Conservation (phyloP, 169 alveolate species). For the Besnoitia besnoiti region DNA sequence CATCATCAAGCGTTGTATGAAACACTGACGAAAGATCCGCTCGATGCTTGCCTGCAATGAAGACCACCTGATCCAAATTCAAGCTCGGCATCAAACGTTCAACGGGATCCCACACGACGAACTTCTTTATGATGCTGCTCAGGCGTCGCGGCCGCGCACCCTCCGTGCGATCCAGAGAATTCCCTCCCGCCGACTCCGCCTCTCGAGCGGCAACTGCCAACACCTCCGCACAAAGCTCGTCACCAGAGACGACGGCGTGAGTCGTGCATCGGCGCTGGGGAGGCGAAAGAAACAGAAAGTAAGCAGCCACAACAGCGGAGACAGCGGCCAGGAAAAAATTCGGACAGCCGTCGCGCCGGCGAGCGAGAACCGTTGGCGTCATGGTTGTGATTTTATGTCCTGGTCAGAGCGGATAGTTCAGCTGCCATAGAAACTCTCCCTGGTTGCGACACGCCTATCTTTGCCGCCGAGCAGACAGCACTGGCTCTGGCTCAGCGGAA, state of each 20-base stretch:
- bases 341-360: too few relatives aligned
- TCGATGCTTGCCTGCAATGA: constrained; percentile 48
- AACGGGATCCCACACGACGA: constrained; percentile 2
- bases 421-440: too few relatives aligned
- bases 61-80: constrained; percentile 16
- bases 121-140: background rate
- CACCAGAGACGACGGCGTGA: background rate
- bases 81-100: constrained; percentile 16
- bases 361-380: too few relatives aligned
- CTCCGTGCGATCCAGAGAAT: background rate
- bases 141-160: constrained; percentile 11
- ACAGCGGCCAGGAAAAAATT: too few relatives aligned
- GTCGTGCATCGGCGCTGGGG: background rate
- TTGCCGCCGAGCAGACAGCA: too few relatives aligned
- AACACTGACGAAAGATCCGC: background rate
- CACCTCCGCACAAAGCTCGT: background rate
- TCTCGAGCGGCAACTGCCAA: background rate
- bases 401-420: too few relatives aligned
- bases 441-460: too few relatives aligned
- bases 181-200: background rate
- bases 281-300: background rate
- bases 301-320: too few relatives aligned
- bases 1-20: constrained; percentile 49
- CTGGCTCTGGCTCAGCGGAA: too few relatives aligned
- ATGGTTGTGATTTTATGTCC: too few relatives aligned